Base-by-base conservation (phyloP, 78 protist genomes). In the Tieghemostelium lacteum region DNA sequence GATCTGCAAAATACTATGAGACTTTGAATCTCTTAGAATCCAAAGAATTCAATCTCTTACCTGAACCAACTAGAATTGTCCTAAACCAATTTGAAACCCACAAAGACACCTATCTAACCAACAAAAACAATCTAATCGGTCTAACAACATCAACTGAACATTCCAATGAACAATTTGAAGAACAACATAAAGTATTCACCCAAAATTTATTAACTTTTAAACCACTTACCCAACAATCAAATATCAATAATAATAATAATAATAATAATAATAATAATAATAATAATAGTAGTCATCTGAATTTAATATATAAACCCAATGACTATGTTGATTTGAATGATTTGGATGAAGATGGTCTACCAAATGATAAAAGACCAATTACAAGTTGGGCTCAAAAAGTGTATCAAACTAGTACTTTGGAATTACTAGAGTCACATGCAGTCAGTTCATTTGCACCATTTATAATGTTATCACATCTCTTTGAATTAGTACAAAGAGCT, bases 391-490 rank as follows among this genome's bases (percentile, higher is more conserved):
- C 2, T 2, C 69, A 49, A 36, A 45, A 55, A 55, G 22, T 94
- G 19, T 37, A 52, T 26, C 64, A 96, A 42, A 93, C 97, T 5
- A 3, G 63, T 24, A 16, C 75, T 6, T 22, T 26, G 0, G 98
- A 97, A 66, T 55, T 58, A 7, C 49, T 69, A 10, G 96, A 95
- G 73, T 34, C 65, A 34, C 72, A 69, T 20, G 55, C 74, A 1
- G 49, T 95, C 16, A 92, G 92, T 62, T 26, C 96, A 2, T 39
- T 95, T 36, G 86, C 97, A 34, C 97, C 97, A 28, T 95, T 87
- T 24, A 42, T 89, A 12, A 16, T 95, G 33, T 29, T 67, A 24
- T 20, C 88, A 4, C 26, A 34, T 42, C 58, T 97, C 28, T 33
- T 36, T 60, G 57, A 31, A 0, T 37, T 75, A 28, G 12, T 97